phyloP scores from a whole-genome alignment of 148 eudicot species.

The Tetragonia tetragonoides region DNA sequence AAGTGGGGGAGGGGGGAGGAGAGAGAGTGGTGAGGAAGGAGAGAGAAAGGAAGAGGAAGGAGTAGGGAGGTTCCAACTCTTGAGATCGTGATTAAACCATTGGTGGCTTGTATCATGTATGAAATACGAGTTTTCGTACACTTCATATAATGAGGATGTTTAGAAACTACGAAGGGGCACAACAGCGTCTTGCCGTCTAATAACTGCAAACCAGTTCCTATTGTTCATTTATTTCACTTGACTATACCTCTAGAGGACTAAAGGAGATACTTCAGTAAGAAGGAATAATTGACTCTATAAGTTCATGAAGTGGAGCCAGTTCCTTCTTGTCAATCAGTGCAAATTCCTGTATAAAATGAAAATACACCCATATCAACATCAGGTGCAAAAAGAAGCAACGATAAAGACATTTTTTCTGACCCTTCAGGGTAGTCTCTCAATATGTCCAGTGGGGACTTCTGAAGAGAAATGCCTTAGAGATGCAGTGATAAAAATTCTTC shows the following conservation, averaged over 20 bases:
- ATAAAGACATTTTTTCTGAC: not conserved
- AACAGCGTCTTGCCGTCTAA: conserved; percentile 13
- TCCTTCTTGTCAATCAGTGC: conserved; percentile 84
- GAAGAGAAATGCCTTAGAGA: not conserved
- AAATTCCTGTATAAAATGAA: conserved; percentile 48
- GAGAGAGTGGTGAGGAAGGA: too few relatives aligned
- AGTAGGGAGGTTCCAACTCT: too few relatives aligned
- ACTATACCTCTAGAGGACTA: not conserved
- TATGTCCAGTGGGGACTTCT: not conserved
- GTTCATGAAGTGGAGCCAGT: conserved; percentile 85
- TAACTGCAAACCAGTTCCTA: conserved; percentile 20
- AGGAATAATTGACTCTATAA: conserved; percentile 72
- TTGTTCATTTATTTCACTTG: conserved; percentile 16
- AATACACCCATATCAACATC: not conserved
- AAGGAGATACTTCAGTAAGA: conserved; percentile 44
- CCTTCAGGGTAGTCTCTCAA: too few relatives aligned
- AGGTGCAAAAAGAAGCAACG: not conserved
- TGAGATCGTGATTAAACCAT: too few relatives aligned
- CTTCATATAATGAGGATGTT: not conserved
- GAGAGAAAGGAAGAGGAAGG: too few relatives aligned
- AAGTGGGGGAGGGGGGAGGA: too few relatives aligned
- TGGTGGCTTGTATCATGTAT: not conserved
- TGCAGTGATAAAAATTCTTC: not conserved
- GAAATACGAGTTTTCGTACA: conserved; percentile 10
- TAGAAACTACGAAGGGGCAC: not conserved